Conservation (phyloP, 2,329 filamentous ascomycete species). For the Scedosporium aurantiacum region DNA sequence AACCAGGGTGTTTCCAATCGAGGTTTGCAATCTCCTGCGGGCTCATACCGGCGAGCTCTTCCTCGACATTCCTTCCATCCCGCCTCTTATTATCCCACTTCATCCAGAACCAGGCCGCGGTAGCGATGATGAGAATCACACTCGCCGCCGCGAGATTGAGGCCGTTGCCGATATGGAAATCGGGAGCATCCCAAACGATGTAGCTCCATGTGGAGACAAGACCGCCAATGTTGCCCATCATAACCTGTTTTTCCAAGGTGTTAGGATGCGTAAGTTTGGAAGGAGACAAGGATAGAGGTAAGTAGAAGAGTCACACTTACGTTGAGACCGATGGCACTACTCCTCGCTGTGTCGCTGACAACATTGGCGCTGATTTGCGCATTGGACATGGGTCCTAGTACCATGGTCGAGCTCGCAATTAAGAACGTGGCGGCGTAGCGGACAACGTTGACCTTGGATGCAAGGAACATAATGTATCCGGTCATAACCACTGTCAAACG, state of each 20-base stretch:
- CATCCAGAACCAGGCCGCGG: slow-evolving; percentile 47
- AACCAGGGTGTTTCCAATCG: slow-evolving; percentile 56
- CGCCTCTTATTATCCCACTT: slow-evolving; percentile 41
- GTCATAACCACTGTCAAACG: slow-evolving; percentile 28
- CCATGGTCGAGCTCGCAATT: slow-evolving; percentile 50
- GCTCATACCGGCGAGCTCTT: slow-evolving; percentile 41
- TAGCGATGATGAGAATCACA: slow-evolving; percentile 37
- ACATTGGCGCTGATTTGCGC: slow-evolving; percentile 58
- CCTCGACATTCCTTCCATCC: slow-evolving; percentile 17
- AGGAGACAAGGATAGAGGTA: background rate
- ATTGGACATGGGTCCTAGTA: slow-evolving; percentile 52
- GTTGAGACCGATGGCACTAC: slow-evolving; percentile 47
- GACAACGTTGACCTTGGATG: slow-evolving; percentile 33
- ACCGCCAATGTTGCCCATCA: slow-evolving; percentile 64
- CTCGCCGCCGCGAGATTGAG: slow-evolving; percentile 51
- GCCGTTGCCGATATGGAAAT: slow-evolving; percentile 62
- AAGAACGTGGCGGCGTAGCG: slow-evolving; percentile 61
- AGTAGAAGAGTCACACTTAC: slow-evolving; percentile 27
- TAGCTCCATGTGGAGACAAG: slow-evolving; percentile 57
- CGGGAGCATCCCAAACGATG: slow-evolving; percentile 48
- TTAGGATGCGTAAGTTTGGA: background rate
- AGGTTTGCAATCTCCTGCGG: slow-evolving; percentile 44
- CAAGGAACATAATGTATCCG: slow-evolving; percentile 60
- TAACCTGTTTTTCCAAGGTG: slow-evolving; percentile 39
- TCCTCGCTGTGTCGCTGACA: slow-evolving; percentile 55